A percentile compares a stretch with the other conserved stretches of the same genome.
Conservation (phyloP, 768 basidiomycete genomes). For the Crassisporium funariophilum region DNA sequence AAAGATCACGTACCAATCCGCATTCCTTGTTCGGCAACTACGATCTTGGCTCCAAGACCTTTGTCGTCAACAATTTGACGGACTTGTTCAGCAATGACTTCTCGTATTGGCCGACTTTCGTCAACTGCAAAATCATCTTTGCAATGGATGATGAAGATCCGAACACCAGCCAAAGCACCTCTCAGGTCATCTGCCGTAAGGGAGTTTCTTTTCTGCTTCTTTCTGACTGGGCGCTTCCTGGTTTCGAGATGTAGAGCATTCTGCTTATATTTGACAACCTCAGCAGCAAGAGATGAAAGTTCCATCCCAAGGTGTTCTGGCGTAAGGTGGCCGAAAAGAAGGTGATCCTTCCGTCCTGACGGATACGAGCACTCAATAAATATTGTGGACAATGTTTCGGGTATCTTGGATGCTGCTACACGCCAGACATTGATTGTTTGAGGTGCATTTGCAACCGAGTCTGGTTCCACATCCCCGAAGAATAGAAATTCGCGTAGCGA, state of each 20-base stretch:
- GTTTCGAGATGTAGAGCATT: conserved; percentile 21
- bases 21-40: conserved; percentile 80
- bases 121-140: conserved; percentile 69
- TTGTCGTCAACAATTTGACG: conserved; percentile 57
- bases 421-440: conserved; percentile 78
- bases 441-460: conserved; percentile 62
- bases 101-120: conserved; percentile 52
- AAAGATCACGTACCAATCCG: conserved; percentile 61
- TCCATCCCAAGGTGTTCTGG: conserved; percentile 82
- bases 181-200: conserved; percentile 45
- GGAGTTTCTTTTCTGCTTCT: conserved; percentile 42
- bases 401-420: conserved; percentile 76
- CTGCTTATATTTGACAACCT: conserved; percentile 55
- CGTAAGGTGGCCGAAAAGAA: conserved; percentile 84
- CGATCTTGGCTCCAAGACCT: conserved; percentile 69
- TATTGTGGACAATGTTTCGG: conserved; percentile 66
- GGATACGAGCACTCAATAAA: conserved; percentile 97
- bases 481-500: conserved; percentile 78
- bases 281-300: conserved; percentile 65
- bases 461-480: conserved; percentile 94
- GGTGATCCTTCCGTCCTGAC: conserved; percentile 62
- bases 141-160: conserved; percentile 85
- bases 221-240: conserved; percentile 34
- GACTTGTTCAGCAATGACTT: conserved; percentile 77
- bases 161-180: conserved; percentile 58